Evolutionary conservation across 257 asterid species (phyloP), one percentile per base, ranked within the genome.

Genomic region (Ehretia macrophylla): DNA sequence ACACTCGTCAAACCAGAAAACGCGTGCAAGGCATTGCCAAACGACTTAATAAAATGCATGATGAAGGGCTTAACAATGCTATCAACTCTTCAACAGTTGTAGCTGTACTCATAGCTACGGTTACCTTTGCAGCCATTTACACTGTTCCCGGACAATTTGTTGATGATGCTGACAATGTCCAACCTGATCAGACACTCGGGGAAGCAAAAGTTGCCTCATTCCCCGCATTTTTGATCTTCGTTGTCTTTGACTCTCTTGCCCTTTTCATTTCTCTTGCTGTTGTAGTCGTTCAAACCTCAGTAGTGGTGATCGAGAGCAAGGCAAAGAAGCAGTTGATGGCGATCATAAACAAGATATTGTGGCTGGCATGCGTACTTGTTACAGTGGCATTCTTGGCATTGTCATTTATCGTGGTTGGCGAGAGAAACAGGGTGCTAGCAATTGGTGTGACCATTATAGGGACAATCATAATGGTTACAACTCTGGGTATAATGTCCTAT

Each of bases 321-420:
- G 85, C 85, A 8, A 79, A 79, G 80, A 79, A 79, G 65, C 75
- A 73, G 59, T 75, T 79, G 85, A 79, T 79, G 85, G 85, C 85
- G 8, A 51, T 79, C 48, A 79, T 79, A 32, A 79, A 79, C 78
- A 79, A 79, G 72, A 74, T 79, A 0, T 76, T 79, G 85, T 79
- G 85, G 85, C 56, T 79, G 51, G 85, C 85, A 0, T 76, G 85
- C 45, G 78, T 79, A 46, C 61, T 79, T 5, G 59, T 79, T 23
- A 75, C 85, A 0, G 80, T 79, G 18, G 76, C 85, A 5, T 79
- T 75, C 64, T 55, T 79, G 69, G 77, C 82, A 4, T 62, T 79
- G 50, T 63, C 74, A 0, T 79, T 76, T 51, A 68, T 79, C 5
- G 85, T 79, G 2, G 80, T 79, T 44, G 85, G 85, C 0, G 39